Percentiles rank a stretch among this genome's conserved stretches.
Conservation (phyloP, 1,284 basidiomycete species). For the Ceratobasidium papillatum region DNA sequence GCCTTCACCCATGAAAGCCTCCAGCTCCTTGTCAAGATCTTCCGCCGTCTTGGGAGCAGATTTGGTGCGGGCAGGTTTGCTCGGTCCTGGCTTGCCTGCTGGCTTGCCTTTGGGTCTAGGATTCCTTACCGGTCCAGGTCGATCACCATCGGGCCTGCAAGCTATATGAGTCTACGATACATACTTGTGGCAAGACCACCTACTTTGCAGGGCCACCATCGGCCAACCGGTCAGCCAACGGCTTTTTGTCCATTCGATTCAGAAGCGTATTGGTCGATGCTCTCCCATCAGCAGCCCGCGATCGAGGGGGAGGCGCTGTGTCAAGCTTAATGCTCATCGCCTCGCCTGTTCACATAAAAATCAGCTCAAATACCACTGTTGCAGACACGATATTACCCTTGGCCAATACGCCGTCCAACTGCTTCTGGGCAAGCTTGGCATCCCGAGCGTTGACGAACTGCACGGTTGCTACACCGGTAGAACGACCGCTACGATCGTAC, state of each 20-base stretch:
- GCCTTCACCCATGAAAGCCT: constrained; percentile 87
- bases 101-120: constrained; percentile 6
- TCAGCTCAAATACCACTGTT: neutral
- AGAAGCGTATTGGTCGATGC: constrained; percentile 32
- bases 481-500: constrained; percentile 97
- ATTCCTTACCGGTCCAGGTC: constrained; percentile 23
- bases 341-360: constrained; percentile 29
- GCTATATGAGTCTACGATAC: neutral
- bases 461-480: constrained; percentile 83
- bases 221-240: constrained; percentile 38
- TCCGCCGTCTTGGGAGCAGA: constrained; percentile 68
- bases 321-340: constrained; percentile 41
- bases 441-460: constrained; percentile 82
- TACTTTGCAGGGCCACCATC: constrained; percentile 31
- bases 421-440: constrained; percentile 84
- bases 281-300: neutral
- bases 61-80: constrained; percentile 12
- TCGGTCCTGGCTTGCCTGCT: constrained; percentile 52
- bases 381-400: constrained; percentile 68
- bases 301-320: constrained; percentile 11
- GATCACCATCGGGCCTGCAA: constrained; percentile 6
- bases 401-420: constrained; percentile 88
- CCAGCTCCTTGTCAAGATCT: constrained; percentile 90
- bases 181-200: neutral
- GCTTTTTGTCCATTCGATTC: constrained; percentile 40